Evolutionary conservation across 768 basidiomycete species (phyloP), one percentile per base, ranked within the genome.

Genomic region (Suillus luteus): DNA sequence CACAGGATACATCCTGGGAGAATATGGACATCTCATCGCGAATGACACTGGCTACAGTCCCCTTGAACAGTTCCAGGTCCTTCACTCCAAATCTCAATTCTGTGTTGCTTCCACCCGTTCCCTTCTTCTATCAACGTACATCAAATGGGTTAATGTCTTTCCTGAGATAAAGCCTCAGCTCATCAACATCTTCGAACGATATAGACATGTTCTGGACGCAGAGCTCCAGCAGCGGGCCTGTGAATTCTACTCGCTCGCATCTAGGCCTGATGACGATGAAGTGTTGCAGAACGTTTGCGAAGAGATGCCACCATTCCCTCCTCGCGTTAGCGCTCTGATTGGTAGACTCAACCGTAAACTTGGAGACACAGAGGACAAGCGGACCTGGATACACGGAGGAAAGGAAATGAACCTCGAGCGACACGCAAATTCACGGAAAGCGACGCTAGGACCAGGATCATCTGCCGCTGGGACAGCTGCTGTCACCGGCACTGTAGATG

Each of bases 121-220:
- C 0, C 82, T 99, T 37, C 86, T 99, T 33, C 82, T 99, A 41
- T 96, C 97, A 12, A 98, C 97, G 1, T 99, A 99, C 74, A 90
- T 98, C 80, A 99, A 99, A 85, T 99, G 96, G 96, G 95, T 97
- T 67, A 99, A 99, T 74, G 93, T 99, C 62, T 99, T 99, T 77
- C 97, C 97, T 22, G 97, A 99, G 76, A 97, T 99, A 78, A 97
- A 96, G 70, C 85, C 89, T 8, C 95, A 98, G 68, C 86, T 99
- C 35, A 70, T 98, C 73, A 92, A 90, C 75, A 94, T 99, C 69
- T 97, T 99, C 69, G 95, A 98, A 70, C 93, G 95, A 17, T 99
- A 97, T 73, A 89, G 95, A n/a, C 94, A 96, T 71, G 93, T 98
- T 52, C 86, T 99, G 15, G 97, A 99, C 76, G 89, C 95, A 19